phyloP scores from a whole-genome alignment of 148 eudicot species.

The Polygonum maritimum region DNA sequence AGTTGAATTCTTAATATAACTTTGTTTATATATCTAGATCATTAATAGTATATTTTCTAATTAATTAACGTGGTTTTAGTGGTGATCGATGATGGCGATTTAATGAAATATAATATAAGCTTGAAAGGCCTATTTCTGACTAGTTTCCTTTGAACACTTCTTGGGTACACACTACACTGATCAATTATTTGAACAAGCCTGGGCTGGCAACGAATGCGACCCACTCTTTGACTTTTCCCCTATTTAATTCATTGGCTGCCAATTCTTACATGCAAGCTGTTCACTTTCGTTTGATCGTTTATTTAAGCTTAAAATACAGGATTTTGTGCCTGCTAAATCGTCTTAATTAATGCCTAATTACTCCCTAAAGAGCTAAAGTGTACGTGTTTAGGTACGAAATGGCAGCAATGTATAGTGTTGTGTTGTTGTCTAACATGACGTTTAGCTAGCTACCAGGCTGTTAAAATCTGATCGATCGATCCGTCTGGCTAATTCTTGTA shows the following conservation, averaged over 20 bases:
- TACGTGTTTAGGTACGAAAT: slow-evolving; percentile 2
- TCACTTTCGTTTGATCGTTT: not conserved
- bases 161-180: not conserved
- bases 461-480: not conserved
- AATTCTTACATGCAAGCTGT: not conserved
- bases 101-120: not conserved
- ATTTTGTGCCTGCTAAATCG: not conserved
- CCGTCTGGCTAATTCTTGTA: not conserved
- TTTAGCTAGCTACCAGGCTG: not conserved
- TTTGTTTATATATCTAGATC: not conserved
- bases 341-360: not conserved
- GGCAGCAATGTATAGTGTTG: not conserved
- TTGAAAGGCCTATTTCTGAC: slow-evolving; percentile 1
- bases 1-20: not conserved
- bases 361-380: not conserved
- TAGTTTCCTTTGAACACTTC: not conserved
- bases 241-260: not conserved
- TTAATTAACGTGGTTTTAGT: slow-evolving; percentile 1
- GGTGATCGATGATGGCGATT: not conserved
- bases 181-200: not conserved
- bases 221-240: not conserved
- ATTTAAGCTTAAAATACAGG: not conserved
- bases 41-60: not conserved
- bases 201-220: not conserved
- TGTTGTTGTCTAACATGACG: slow-evolving; percentile 2